Conservation (phyloP, 1,284 basidiomycete genomes). For the Microbotryum violaceum region DNA sequence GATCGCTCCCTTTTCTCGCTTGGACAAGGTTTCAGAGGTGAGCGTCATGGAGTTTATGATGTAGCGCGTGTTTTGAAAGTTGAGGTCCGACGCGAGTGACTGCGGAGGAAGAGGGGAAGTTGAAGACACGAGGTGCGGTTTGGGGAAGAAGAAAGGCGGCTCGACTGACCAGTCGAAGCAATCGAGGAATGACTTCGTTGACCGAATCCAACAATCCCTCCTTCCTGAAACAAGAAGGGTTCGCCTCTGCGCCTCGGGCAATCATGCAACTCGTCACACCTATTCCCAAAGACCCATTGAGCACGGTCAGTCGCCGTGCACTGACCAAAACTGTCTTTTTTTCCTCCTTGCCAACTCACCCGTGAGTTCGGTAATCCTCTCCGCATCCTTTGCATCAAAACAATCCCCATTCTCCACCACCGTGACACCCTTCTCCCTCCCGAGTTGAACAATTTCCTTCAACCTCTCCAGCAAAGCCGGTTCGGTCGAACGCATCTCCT, state of each 20-base stretch:
- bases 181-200: slow-evolving; percentile 62
- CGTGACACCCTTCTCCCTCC: slow-evolving; percentile 56
- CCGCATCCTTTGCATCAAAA: slow-evolving; percentile 66
- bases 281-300: slow-evolving; percentile 36
- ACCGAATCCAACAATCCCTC: slow-evolving; percentile 61
- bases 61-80: slow-evolving; percentile 84
- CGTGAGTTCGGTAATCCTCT: slow-evolving; percentile 63
- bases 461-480: slow-evolving; percentile 70
- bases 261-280: slow-evolving; percentile 93
- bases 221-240: slow-evolving; percentile 76
- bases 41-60: slow-evolving; percentile 52
- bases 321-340: background rate
- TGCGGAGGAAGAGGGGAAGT: slow-evolving; percentile 4
- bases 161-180: slow-evolving; percentile 61
- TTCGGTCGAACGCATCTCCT: slow-evolving; percentile 82
- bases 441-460: slow-evolving; percentile 73
- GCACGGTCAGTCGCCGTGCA: slow-evolving; percentile 30
- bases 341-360: slow-evolving; percentile 45
- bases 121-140: background rate
- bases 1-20: slow-evolving; percentile 55
- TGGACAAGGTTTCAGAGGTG: slow-evolving; percentile 46
- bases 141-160: slow-evolving; percentile 9
- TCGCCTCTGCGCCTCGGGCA: slow-evolving; percentile 85
- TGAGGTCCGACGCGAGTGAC: slow-evolving; percentile 49
- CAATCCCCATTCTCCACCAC: slow-evolving; percentile 95